Evolutionary conservation across 1,284 basidiomycete genomes (phyloP), one percentile per base, ranked within the genome.

Genomic region (Boletus hoseneyae): DNA sequence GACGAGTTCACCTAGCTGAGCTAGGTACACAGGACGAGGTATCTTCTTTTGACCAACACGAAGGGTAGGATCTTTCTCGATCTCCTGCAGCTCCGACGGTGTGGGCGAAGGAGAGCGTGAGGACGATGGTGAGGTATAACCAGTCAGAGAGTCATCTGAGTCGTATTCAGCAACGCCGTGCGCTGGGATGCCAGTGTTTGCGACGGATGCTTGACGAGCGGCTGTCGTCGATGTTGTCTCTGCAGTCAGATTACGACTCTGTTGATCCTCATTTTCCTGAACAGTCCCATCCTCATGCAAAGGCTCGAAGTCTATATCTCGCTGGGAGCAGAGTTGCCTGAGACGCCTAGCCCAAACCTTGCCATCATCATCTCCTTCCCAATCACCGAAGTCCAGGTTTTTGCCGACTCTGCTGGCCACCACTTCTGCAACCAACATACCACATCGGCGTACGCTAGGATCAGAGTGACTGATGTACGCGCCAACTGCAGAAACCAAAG

Each of bases 341-440:
- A 91, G 58, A 19, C 67, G 71, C 45, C 83, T 70, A 21, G 80
- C 80, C 85, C 90, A 92, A 19, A 70, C 70, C 52, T 74, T 83
- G 5, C 82, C 85, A n/a, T 82, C 77, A 1, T 83, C 85, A 0
- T 79, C 74, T 1, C 88, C 93, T 4, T 90, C 85, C 96, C 96
- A 98, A 36, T 78, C 80, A 0, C 79, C 83, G 56, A 98, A 98
- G 51, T 81, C 75, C 7, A 98, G 75, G 37, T 77, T 76, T 65
- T 87, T 88, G 0, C 82, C 77, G 4, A 75, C 72, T 32, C 73
- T 70, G 7, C 72, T 67, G 1, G 89, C 87, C 12, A 89, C 76
- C 44, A 88, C 72, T 67, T 99, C 96, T 0, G 91, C 96, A 0
- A 85, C 83, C 11, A 98, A 78, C 94, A 98, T 97, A 3, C 96